Conservation (phyloP, 108 stramenopile genomes). For the Seminavis robusta region DNA sequence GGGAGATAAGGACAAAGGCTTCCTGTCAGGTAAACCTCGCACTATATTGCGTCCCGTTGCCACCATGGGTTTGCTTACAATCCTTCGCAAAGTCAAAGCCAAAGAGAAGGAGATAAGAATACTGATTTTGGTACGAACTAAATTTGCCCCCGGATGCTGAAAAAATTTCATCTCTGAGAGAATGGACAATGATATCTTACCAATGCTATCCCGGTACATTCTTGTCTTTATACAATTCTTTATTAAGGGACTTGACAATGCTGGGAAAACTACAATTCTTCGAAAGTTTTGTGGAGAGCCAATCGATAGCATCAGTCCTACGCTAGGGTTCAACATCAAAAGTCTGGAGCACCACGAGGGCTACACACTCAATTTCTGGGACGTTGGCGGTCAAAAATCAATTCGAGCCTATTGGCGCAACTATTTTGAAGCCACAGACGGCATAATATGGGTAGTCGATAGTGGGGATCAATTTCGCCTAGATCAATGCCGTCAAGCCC, state of each 20-base stretch:
- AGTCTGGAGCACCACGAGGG: slow-evolving; percentile 79
- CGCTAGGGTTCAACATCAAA: slow-evolving; percentile 98
- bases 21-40: background rate
- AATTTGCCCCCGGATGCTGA: too few relatives aligned
- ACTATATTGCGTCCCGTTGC: background rate
- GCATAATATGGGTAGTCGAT: slow-evolving; percentile 98
- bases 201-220: too few relatives aligned
- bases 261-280: slow-evolving; percentile 93
- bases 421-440: slow-evolving; percentile 99
- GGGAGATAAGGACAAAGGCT: background rate
- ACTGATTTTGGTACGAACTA: too few relatives aligned
- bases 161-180: too few relatives aligned
- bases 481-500: slow-evolving; percentile 83
- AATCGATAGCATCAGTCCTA: slow-evolving; percentile 93
- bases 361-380: slow-evolving; percentile 89
- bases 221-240: too few relatives aligned
- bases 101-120: slow-evolving; percentile 97
- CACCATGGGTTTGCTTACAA: slow-evolving; percentile 2
- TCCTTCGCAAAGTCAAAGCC: slow-evolving; percentile 66
- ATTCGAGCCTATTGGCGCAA: slow-evolving; percentile 99
- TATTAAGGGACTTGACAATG: slow-evolving; percentile 96
- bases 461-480: slow-evolving; percentile 81
- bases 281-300: slow-evolving; percentile 92
- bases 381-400: slow-evolving; percentile 98
- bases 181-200: too few relatives aligned